phyloP scores from a whole-genome alignment of 2,329 filamentous ascomycete species.

The Fusarium floridanum region DNA sequence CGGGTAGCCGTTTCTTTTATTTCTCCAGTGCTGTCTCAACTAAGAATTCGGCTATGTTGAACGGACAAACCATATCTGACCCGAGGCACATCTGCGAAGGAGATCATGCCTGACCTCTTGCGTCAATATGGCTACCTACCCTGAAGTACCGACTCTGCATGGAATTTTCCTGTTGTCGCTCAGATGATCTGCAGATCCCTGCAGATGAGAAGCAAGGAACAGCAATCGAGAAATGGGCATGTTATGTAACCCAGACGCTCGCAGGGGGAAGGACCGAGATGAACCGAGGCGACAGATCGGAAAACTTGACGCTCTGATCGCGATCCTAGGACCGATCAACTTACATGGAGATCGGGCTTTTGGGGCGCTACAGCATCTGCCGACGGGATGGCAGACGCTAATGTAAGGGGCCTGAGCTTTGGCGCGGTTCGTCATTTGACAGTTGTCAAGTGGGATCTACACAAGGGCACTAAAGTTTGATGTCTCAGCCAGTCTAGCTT shows the following conservation, averaged over 20 bases:
- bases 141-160: not conserved
- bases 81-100: not conserved
- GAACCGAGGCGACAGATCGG: not conserved
- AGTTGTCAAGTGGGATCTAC: slow-evolving; percentile 1
- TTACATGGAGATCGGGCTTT: not conserved
- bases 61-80: not conserved
- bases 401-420: slow-evolving; percentile 1
- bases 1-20: not conserved
- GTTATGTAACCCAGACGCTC: not conserved
- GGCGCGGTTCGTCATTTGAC: slow-evolving; percentile 1
- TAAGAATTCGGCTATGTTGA: not conserved
- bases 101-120: not conserved
- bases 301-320: not conserved
- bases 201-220: not conserved
- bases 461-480: not conserved
- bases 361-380: not conserved
- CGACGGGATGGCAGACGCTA: not conserved
- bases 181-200: not conserved
- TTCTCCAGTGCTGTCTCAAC: not conserved
- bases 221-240: not conserved
- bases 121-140: not conserved
- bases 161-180: not conserved
- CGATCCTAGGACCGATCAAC: not conserved
- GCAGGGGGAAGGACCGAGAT: not conserved
- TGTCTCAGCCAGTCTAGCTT: not conserved